Percentiles rank a stretch among this genome's conserved stretches.
phyloP scores from a whole-genome alignment of 2,329 filamentous ascomycete genomes.

The Chalara sp. region DNA sequence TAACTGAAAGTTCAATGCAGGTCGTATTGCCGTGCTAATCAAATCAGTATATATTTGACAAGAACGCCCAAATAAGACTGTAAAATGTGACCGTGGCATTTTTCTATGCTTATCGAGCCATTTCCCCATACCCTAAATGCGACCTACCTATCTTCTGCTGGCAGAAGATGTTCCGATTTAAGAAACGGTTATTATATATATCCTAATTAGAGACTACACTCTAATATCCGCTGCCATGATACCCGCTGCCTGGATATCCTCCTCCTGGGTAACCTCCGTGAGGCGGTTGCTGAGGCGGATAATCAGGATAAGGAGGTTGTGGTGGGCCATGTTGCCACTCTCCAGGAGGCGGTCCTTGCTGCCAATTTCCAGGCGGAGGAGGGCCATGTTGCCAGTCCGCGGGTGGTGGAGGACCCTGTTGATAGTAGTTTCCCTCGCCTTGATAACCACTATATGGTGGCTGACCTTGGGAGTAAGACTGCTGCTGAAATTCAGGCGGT shows the following conservation, averaged over 20 bases:
- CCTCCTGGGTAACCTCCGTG: slow-evolving; percentile 6
- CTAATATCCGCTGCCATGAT: background rate
- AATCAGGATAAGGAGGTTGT: slow-evolving; percentile 3
- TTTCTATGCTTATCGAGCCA: no score
- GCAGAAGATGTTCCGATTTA: no score
- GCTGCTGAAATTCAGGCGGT: slow-evolving; percentile 2
- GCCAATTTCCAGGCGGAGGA: background rate
- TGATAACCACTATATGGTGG: slow-evolving; percentile 11
- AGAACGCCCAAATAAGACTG: no score
- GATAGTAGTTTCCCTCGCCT: background rate
- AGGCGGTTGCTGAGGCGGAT: slow-evolving; percentile 14
- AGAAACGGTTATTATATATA: no score
- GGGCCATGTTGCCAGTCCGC: background rate
- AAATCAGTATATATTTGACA: no score
- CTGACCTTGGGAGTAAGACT: slow-evolving; percentile 6
- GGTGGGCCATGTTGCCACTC: background rate
- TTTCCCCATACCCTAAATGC: no score
- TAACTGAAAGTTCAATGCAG: no score
- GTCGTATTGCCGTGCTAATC: no score
- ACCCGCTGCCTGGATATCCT: background rate
- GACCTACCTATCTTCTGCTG: no score
- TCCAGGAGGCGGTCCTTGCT: slow-evolving; percentile 4
- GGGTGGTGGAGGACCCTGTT: slow-evolving; percentile 1
- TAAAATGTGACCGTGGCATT: no score
- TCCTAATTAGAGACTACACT: background rate